Evolutionary conservation across 1,284 basidiomycete species (phyloP).

Genomic region (Ceratobasidium papillatum): DNA sequence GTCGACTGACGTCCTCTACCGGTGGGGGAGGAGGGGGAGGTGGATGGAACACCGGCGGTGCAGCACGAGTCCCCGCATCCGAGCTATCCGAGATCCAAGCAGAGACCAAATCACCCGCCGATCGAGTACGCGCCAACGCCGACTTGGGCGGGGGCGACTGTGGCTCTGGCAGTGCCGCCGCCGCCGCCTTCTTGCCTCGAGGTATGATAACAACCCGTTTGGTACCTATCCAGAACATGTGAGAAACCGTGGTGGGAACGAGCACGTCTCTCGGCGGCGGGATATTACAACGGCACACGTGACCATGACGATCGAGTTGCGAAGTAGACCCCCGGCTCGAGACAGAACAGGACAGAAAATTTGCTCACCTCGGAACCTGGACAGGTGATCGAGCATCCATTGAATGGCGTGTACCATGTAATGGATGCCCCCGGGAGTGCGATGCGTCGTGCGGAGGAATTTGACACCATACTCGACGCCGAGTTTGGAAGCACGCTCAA

Average conservation of each 20-base stretch:
- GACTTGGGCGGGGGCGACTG: not conserved
- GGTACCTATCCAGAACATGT: conserved; percentile 34
- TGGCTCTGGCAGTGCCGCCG: not conserved
- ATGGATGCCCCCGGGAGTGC: not conserved
- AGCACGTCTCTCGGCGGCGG: not conserved
- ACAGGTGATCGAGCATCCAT: conserved; percentile 24
- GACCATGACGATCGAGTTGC: conserved; percentile 33
- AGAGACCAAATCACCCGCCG: conserved; percentile 29
- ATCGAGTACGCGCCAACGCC: conserved; percentile 9
- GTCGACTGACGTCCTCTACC: not conserved
- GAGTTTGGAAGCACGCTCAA: conserved; percentile 19
- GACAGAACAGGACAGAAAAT: not conserved
- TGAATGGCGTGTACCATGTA: conserved; percentile 25
- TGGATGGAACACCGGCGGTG: not conserved
- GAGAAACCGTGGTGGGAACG: conserved; percentile 1
- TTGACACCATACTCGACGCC: not conserved
- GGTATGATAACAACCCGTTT: conserved; percentile 36
- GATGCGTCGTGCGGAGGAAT: conserved; percentile 1
- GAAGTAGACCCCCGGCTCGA: conserved; percentile 6
- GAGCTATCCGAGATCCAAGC: conserved; percentile 34
- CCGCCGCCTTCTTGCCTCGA: conserved; percentile 6
- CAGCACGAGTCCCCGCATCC: not conserved
- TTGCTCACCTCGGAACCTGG: conserved; percentile 10
- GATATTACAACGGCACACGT: conserved; percentile 10
- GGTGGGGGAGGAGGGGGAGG: not conserved